These are phyloP conservation scores for Candida boidinii DNA, from an alignment of 805 yeast genomes.

Conservation along the genomic window DNA sequence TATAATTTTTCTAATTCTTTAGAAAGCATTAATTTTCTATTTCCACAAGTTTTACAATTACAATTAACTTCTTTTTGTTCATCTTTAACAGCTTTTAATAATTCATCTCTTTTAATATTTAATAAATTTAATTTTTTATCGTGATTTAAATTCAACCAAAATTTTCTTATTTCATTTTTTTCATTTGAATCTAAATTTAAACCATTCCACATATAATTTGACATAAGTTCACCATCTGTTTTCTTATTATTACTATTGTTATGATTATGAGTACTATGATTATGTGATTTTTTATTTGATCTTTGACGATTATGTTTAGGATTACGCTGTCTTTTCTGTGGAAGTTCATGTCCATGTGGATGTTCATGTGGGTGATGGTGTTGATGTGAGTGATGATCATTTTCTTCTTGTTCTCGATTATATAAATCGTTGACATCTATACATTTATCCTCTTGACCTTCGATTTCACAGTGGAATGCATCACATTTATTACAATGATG, in stretches of 20 bases:
- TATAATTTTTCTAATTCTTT: constrained; percentile 69
- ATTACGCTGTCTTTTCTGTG: too few species aligned
- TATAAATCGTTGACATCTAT: constrained; percentile 4
- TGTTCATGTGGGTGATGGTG: constrained; percentile 4
- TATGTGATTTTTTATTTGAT: too few species aligned
- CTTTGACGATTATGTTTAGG: neutral
- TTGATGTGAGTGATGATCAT: constrained; percentile 5
- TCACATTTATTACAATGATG: constrained; percentile 2
- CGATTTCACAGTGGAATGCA: constrained; percentile 5
- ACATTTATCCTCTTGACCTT: constrained; percentile 6
- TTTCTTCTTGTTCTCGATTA: constrained; percentile 8
- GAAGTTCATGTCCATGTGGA: neutral
- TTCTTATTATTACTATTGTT: too few species aligned
- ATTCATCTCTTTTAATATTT: constrained; percentile 59
- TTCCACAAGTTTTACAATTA: constrained; percentile 71
- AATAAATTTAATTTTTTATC: constrained; percentile 54
- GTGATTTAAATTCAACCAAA: constrained; percentile 62
- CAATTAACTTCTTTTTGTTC: constrained; percentile 54
- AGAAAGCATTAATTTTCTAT: constrained; percentile 62
- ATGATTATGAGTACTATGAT: too few species aligned
- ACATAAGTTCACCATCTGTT: too few species aligned
- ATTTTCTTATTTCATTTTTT: constrained; percentile 38
- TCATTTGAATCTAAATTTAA: too few species aligned
- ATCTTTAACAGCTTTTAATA: constrained; percentile 54
- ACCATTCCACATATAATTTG: too few species aligned